Base-by-base conservation (phyloP, 140 eudicot genomes). In the Erigeron philadelphicus region DNA sequence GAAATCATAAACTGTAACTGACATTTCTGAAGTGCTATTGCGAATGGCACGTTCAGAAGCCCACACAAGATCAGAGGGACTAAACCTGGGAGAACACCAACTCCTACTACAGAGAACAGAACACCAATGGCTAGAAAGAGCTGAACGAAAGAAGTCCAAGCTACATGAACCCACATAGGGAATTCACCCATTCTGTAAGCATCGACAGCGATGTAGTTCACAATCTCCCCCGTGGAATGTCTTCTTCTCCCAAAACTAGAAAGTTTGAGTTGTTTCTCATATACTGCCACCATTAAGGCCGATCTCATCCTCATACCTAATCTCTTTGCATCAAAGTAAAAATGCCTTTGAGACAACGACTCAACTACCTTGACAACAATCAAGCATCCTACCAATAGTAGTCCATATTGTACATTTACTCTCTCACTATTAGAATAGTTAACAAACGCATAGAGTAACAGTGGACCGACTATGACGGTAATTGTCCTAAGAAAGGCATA, bases 141-240 rank as follows among this genome's bases (percentile, higher is more conserved):
- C 64, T 82, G 90, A 11, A 84, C 48, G 8, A 31, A 31, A 16
- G 75, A 79, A 59, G 61, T 76, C 90, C 90, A 87, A 31, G 78
- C 81, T 8, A 72, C 15, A 56, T 84, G 86, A 11, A 78, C 75
- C 95, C 90, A 87, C 77, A 76, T 55, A 3, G 84, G 84, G 58
- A 84, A 82, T 47, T 84, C 95, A 23, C 90, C 90, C 90, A 87
- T 82, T 70, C 95, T 66, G 56, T 87, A 87, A 42, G 95, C 87
- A 80, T 87, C 95, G 16, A 87, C 81, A 6, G 81, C 84, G 2
- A 87, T 82, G 46, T 87, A 87, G 48, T 88, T 85, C 9, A 82
- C 91, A 18, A 88, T 48, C 69, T 88, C 88, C 0, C 95, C 91
- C 0, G 87, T 83, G 8, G 90, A 88, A 62, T 88, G 95, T 40